phyloP scores from a whole-genome alignment of 345 rosid genomes.

The Rhodomyrtus tomentosa region DNA sequence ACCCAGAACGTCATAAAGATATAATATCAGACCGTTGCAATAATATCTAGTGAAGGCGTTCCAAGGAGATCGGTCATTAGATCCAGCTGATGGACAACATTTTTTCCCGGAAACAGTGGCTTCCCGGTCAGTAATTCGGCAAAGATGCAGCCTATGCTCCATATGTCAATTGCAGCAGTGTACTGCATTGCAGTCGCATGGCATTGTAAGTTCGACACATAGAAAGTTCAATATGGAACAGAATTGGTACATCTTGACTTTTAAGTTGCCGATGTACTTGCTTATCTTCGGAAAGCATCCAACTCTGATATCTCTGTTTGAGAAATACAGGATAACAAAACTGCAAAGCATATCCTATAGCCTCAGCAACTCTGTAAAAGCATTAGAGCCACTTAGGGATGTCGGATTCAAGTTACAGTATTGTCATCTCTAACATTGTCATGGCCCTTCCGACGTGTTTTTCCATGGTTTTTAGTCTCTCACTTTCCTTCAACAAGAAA shows the following conservation, averaged over 20 bases:
- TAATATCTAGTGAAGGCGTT: conserved; percentile 65
- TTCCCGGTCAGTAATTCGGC: conserved; percentile 76
- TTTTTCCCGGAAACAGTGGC: conserved; percentile 86
- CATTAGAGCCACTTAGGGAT: neutral
- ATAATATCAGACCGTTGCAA: conserved; percentile 39
- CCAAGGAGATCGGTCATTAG: conserved; percentile 92
- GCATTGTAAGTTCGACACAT: accelerated
- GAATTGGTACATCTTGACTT: neutral
- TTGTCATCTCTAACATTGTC: neutral
- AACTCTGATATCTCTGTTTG: neutral
- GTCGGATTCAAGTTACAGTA: neutral
- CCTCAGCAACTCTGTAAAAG: neutral
- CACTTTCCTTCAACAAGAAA: neutral
- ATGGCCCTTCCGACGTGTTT: neutral
- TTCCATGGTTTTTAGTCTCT: neutral
- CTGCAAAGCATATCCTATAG: neutral
- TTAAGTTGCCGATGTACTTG: accelerated
- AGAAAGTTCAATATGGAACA: neutral
- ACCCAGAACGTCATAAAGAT: neutral
- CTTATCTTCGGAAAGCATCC: neutral
- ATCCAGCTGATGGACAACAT: conserved; percentile 88
- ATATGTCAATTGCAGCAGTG: conserved; percentile 86
- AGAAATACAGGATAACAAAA: neutral
- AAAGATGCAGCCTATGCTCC: conserved; percentile 96
- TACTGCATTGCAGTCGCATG: conserved; percentile 28